A percentile compares a stretch with the other conserved stretches of the same genome.
Conservation (phyloP, 805 yeast genomes). For the Ogataea ramenticola region DNA sequence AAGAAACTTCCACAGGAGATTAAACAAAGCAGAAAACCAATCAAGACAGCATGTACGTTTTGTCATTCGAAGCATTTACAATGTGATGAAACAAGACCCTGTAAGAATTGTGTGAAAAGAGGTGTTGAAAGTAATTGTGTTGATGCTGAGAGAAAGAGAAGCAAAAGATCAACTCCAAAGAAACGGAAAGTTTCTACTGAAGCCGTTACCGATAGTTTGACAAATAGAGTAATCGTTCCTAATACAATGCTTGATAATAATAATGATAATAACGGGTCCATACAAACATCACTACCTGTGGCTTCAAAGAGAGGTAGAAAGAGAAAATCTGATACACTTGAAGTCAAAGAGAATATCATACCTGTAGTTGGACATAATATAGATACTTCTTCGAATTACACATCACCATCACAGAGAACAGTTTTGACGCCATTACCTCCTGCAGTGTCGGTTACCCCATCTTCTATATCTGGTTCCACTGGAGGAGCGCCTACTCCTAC, state of each 20-base stretch:
- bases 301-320: background rate
- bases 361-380: too few species aligned
- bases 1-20: constrained; percentile 48
- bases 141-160: constrained; percentile 47
- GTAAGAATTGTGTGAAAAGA: constrained; percentile 62
- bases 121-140: constrained; percentile 47
- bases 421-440: background rate
- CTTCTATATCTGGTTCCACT: background rate
- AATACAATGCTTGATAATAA: too few species aligned
- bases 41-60: constrained; percentile 61
- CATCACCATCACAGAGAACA: too few species aligned
- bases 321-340: background rate
- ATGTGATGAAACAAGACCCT: constrained; percentile 64
- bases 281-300: too few species aligned
- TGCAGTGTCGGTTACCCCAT: background rate
- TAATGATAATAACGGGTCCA: too few species aligned
- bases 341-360: too few species aligned
- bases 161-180: background rate
- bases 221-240: too few species aligned
- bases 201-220: too few species aligned
- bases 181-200: too few species aligned
- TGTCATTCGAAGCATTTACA: constrained; percentile 71
- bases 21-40: constrained; percentile 51
- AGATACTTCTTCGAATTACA: too few species aligned
- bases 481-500: background rate